A percentile compares a stretch with the other conserved stretches of the same genome.
phyloP scores from a whole-genome alignment of 2,329 filamentous ascomycete species.

The Talaromyces sp. region DNA sequence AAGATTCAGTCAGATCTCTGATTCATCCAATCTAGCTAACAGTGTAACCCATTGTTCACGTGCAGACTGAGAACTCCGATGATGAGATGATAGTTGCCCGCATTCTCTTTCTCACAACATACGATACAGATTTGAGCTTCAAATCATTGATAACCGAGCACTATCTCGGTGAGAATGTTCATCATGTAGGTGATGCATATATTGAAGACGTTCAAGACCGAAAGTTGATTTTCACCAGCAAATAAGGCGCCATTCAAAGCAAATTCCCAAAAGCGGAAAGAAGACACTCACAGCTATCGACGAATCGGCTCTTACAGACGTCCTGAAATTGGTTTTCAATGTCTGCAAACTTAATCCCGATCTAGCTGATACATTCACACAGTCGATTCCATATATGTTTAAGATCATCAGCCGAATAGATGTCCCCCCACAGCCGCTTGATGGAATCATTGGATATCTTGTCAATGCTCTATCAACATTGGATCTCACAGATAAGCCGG shows the following conservation, averaged over 20 bases:
- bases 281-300: slow-evolving; percentile 51
- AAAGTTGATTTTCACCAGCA: slow-evolving; percentile 46
- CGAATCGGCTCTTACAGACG: slow-evolving; percentile 77
- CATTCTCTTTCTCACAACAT: slow-evolving; percentile 76
- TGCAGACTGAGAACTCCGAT: slow-evolving; percentile 65
- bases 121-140: slow-evolving; percentile 68
- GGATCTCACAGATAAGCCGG: slow-evolving; percentile 59
- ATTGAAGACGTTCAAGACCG: too few relatives aligned
- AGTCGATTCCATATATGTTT: slow-evolving; percentile 66
- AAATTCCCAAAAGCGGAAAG: slow-evolving; percentile 45
- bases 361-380: slow-evolving; percentile 60
- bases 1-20: slow-evolving; percentile 7
- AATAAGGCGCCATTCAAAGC: slow-evolving; percentile 65
- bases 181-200: slow-evolving; percentile 40
- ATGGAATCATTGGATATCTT: slow-evolving; percentile 67
- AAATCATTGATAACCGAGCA: slow-evolving; percentile 63
- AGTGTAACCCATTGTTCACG: neutral
- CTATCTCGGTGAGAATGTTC: slow-evolving; percentile 65
- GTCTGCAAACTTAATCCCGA: slow-evolving; percentile 71
- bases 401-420: slow-evolving; percentile 64
- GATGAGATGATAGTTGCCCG: slow-evolving; percentile 83
- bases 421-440: slow-evolving; percentile 63
- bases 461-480: slow-evolving; percentile 81
- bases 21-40: neutral
- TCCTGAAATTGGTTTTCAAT: slow-evolving; percentile 85